These are phyloP conservation scores for Aspergillus funiculosus DNA, from an alignment of 495 filamentous ascomycete genomes.

Conservation along the genomic window DNA sequence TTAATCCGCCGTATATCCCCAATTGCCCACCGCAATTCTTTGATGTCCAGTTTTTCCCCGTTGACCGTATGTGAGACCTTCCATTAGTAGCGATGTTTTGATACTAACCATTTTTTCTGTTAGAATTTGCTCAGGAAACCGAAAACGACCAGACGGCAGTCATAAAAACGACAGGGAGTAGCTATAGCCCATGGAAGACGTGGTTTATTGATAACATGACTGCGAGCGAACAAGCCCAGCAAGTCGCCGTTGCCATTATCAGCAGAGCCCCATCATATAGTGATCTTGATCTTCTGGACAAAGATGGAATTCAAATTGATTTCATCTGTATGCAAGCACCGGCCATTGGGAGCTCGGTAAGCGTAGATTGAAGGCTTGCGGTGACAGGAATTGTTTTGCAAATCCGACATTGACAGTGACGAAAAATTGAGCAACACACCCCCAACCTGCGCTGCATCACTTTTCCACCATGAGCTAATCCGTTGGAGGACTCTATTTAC, in stretches of 20 bases:
- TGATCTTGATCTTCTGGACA: constrained; percentile 19
- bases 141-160: constrained; percentile 24
- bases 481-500: too few species aligned
- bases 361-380: constrained; percentile 4
- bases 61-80: constrained; percentile 27
- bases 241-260: constrained; percentile 40
- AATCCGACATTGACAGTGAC: neutral
- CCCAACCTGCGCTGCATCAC: neutral
- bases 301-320: constrained; percentile 35
- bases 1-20: constrained; percentile 18
- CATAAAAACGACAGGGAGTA: constrained; percentile 29
- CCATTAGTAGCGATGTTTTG: neutral
- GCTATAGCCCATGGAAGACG: constrained; percentile 34
- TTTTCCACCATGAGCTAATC: too few species aligned
- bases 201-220: constrained; percentile 39
- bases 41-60: constrained; percentile 34
- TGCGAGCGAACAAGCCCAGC: constrained; percentile 30
- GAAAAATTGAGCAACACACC: neutral
- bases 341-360: constrained; percentile 11
- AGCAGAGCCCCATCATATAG: constrained; percentile 33
- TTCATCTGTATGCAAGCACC: constrained; percentile 40
- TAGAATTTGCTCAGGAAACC: constrained; percentile 36
- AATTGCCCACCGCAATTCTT: constrained; percentile 33
- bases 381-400: neutral
- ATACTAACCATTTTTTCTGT: constrained; percentile 4